Percentiles rank a stretch among this genome's conserved stretches.
Conservation (phyloP, 2,329 filamentous ascomycete genomes). For the Curvularia sp. region DNA sequence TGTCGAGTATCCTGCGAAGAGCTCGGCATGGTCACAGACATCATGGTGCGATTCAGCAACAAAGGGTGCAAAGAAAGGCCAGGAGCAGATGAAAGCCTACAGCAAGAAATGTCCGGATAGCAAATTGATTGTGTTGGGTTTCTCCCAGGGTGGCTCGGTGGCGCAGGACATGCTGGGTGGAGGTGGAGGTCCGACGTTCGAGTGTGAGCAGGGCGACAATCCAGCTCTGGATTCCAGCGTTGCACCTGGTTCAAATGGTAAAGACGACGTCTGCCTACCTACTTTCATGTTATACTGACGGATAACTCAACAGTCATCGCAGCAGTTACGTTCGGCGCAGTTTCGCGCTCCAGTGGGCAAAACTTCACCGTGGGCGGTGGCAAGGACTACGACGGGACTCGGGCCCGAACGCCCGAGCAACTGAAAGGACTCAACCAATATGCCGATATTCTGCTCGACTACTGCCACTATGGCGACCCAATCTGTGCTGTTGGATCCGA, state of each 20-base stretch:
- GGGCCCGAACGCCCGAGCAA: conserved; percentile 30
- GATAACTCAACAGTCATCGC: conserved; percentile 28
- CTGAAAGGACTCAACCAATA: conserved; percentile 27
- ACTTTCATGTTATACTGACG: not conserved
- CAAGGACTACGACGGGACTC: conserved; percentile 28
- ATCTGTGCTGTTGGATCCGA: conserved; percentile 64
- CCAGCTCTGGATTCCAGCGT: conserved; percentile 28
- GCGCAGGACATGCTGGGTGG: conserved; percentile 39
- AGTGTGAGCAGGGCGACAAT: conserved; percentile 32
- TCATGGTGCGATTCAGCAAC: conserved; percentile 38
- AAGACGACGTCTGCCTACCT: not conserved
- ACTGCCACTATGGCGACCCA: conserved; percentile 68
- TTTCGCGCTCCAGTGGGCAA: conserved; percentile 30
- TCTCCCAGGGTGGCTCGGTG: conserved; percentile 36
- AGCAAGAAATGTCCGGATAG: conserved; percentile 36
- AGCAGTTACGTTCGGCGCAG: conserved; percentile 37
- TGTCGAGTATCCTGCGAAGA: conserved; percentile 39
- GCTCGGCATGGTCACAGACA: conserved; percentile 31
- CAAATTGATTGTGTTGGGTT: conserved; percentile 39
- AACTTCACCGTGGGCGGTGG: conserved; percentile 37
- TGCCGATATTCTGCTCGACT: conserved; percentile 61
- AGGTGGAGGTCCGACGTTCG: conserved; percentile 36
- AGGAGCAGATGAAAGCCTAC: conserved; percentile 36
- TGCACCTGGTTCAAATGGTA: conserved; percentile 32
- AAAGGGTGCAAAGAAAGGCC: conserved; percentile 32